These are phyloP conservation scores for Saccharomyces kudriavzevii DNA, from an alignment of 805 yeast genomes.

Conservation along the genomic window DNA sequence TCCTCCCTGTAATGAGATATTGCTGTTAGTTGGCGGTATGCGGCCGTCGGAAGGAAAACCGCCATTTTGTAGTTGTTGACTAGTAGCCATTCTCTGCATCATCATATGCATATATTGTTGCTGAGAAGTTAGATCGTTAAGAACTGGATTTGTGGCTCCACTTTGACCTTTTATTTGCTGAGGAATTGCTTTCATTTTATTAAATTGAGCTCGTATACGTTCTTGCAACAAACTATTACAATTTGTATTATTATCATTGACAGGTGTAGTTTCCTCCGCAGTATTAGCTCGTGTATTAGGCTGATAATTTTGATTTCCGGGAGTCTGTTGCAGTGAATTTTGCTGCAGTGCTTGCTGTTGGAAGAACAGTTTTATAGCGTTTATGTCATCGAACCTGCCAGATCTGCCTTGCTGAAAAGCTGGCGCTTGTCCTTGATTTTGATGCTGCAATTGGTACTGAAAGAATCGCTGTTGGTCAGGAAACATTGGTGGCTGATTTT, in stretches of 20 bases:
- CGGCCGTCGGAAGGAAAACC: not conserved
- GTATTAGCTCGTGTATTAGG: not conserved
- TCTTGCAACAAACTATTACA: not conserved
- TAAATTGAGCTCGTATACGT: not conserved
- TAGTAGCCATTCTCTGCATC: slow-evolving; percentile 1
- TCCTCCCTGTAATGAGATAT: not conserved
- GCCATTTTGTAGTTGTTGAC: slow-evolving; percentile 3
- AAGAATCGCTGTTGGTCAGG: not conserved
- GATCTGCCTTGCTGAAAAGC: not conserved
- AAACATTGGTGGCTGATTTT: not conserved
- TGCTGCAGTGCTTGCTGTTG: not conserved
- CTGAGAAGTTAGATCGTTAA: not conserved
- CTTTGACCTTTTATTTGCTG: not conserved
- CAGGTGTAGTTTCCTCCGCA: not conserved
- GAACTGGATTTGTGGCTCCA: not conserved
- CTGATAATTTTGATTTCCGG: not conserved
- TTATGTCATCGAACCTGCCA: not conserved
- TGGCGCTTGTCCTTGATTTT: not conserved
- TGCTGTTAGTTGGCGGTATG: not conserved
- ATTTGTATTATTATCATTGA: not conserved
- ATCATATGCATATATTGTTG: slow-evolving; percentile 5
- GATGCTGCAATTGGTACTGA: not conserved
- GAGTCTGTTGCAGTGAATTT: slow-evolving; percentile 3
- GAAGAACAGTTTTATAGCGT: not conserved
- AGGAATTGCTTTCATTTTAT: not conserved